phyloP scores from a whole-genome alignment of 169 alveolate genomes.

The Theileria parva region DNA sequence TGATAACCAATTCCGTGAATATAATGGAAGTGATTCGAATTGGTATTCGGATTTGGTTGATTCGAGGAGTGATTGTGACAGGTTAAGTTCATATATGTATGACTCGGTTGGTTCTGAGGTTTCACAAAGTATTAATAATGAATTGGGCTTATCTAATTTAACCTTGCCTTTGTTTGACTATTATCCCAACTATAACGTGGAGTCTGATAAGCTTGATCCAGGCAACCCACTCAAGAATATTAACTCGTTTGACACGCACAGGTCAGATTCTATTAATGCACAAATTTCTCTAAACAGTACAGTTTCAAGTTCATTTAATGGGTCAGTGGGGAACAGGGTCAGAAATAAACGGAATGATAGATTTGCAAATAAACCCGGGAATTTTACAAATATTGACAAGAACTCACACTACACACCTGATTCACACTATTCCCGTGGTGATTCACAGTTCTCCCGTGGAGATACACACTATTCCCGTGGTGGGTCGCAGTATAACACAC shows the following conservation, averaged over 20 bases:
- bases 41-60: constrained; percentile 34
- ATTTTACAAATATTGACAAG: background rate
- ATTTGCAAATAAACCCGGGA: background rate
- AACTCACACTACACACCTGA: background rate
- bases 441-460: background rate
- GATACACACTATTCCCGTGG: background rate
- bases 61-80: constrained; percentile 21
- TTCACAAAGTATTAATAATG: constrained; percentile 9
- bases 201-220: background rate
- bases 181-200: constrained; percentile 11
- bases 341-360: background rate
- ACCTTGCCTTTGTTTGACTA: constrained; percentile 13
- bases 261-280: background rate
- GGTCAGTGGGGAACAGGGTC: background rate
- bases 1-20: background rate
- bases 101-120: constrained; percentile 11
- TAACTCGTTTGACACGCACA: background rate
- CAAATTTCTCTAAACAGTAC: background rate
- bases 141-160: background rate
- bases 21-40: background rate
- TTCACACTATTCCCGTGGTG: background rate
- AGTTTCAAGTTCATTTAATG: background rate
- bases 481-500: background rate
- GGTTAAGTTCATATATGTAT: constrained; percentile 12
- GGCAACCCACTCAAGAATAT: background rate